Conservation (phyloP, 179 eudicot genomes). For the Beta lomatogona region DNA sequence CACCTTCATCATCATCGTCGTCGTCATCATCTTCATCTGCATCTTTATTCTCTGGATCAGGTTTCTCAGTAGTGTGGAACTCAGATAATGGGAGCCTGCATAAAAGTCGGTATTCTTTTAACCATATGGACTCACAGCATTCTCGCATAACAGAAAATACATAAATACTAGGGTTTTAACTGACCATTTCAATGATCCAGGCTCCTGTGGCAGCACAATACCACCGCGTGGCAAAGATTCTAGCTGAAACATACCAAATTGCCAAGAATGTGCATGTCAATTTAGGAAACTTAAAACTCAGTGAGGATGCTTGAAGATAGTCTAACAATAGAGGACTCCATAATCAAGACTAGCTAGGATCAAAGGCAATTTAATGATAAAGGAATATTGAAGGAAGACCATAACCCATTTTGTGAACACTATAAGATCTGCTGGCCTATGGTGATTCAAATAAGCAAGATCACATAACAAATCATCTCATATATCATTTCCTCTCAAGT, state of each 20-base stretch:
- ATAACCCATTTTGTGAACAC: neutral
- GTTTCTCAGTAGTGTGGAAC: constrained; percentile 36
- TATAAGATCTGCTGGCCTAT: neutral
- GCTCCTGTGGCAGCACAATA: constrained; percentile 37
- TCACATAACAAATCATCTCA: too few relatives aligned
- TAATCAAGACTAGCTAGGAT: neutral
- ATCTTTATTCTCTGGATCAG: constrained; percentile 60
- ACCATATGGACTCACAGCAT: neutral
- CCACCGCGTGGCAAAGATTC: constrained; percentile 37
- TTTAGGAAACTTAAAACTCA: neutral
- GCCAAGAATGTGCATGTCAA: neutral
- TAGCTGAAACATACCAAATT: constrained; percentile 33
- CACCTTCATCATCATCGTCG: constrained; percentile 42
- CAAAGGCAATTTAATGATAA: neutral
- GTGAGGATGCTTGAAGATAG: neutral
- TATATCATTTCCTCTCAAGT: too few relatives aligned
- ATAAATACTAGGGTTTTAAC: neutral
- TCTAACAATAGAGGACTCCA: neutral
- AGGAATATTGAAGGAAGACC: neutral
- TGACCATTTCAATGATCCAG: constrained; percentile 36
- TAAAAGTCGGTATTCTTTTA: neutral
- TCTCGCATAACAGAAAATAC: neutral
- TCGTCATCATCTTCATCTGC: constrained; percentile 49
- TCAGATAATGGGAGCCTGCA: constrained; percentile 51
- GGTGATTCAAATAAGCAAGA: too few relatives aligned